phyloP scores from a whole-genome alignment of 495 filamentous ascomycete species.

The Neohortaea acidophila region DNA sequence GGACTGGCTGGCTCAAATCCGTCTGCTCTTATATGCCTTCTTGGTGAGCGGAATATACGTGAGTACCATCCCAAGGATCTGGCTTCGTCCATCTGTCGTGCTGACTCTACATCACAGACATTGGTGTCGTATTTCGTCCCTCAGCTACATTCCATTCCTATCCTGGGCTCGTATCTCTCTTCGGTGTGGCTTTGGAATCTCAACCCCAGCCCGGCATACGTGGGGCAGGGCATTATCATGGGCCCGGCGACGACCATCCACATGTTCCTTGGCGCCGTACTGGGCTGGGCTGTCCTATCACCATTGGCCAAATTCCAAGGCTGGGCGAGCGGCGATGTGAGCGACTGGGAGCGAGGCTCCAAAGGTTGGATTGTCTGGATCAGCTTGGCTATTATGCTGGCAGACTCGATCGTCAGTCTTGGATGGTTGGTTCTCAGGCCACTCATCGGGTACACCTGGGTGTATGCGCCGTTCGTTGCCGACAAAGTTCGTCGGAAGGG shows the following conservation, averaged over 20 bases:
- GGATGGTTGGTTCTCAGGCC: conserved; percentile 61
- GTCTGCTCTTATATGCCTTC: conserved; percentile 44
- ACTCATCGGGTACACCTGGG: conserved; percentile 31
- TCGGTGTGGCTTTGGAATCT: conserved; percentile 85
- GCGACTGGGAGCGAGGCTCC: conserved; percentile 77
- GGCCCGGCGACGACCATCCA: conserved; percentile 78
- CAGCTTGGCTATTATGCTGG: conserved; percentile 89
- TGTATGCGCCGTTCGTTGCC: conserved; percentile 20
- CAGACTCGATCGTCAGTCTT: conserved; percentile 78
- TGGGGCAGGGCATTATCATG: conserved; percentile 84
- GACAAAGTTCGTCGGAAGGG: conserved; percentile 20
- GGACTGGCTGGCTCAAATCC: conserved; percentile 50
- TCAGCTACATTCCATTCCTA: conserved; percentile 62
- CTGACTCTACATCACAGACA: conserved; percentile 36
- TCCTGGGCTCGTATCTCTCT: conserved; percentile 64
- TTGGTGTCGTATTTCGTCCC: conserved; percentile 88
- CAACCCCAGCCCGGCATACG: conserved; percentile 87
- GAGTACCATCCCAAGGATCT: conserved; percentile 8
- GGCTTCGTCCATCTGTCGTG: neutral
- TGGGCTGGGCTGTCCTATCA: conserved; percentile 86
- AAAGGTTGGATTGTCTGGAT: conserved; percentile 99
- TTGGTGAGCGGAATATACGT: conserved; percentile 40
- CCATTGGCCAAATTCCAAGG: conserved; percentile 70
- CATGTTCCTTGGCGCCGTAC: conserved; percentile 80
- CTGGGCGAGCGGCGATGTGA: conserved; percentile 78